Percentiles rank a stretch among this genome's conserved stretches.
phyloP scores from a whole-genome alignment of 805 yeast genomes.

The Cyberlindnera xylosilytica region DNA sequence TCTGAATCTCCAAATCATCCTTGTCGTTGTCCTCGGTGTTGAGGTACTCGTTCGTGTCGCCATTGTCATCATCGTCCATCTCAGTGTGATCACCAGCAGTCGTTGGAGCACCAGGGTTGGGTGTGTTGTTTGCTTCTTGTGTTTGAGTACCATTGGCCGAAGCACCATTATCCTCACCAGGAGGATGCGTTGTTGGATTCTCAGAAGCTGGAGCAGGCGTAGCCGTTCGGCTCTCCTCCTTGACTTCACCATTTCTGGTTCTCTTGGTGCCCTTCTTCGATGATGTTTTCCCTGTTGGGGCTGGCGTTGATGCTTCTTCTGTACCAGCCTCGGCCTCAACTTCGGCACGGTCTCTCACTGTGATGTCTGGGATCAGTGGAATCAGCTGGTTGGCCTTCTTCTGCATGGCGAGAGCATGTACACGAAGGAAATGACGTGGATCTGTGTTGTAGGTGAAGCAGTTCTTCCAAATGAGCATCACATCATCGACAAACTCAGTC shows the following conservation, averaged over 20 bases:
- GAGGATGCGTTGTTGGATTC: slow-evolving; percentile 2
- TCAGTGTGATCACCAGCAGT: slow-evolving; percentile 8
- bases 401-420: slow-evolving; percentile 95
- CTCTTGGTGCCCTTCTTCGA: slow-evolving; percentile 40
- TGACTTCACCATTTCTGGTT: slow-evolving; percentile 34
- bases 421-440: slow-evolving; percentile 86
- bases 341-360: slow-evolving; percentile 67
- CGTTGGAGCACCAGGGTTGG: slow-evolving; percentile 2
- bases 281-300: slow-evolving; percentile 30
- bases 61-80: slow-evolving; percentile 32
- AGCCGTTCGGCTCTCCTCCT: slow-evolving; percentile 14
- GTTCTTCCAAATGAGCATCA: slow-evolving; percentile 93
- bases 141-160: background rate
- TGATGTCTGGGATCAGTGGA: slow-evolving; percentile 88
- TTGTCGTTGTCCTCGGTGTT: slow-evolving; percentile 55
- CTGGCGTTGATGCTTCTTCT: slow-evolving; percentile 26
- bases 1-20: slow-evolving; percentile 70
- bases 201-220: slow-evolving; percentile 10
- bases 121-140: slow-evolving; percentile 2
- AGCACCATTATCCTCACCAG: slow-evolving; percentile 1
- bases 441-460: slow-evolving; percentile 92
- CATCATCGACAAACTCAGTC: slow-evolving; percentile 88
- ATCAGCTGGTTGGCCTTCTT: slow-evolving; percentile 72
- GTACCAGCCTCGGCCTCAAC: slow-evolving; percentile 47
- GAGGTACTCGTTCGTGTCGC: slow-evolving; percentile 39